Evolutionary conservation across 1,284 basidiomycete genomes (phyloP), one percentile per base, ranked within the genome.

Genomic region (Trichosporon asahii): DNA sequence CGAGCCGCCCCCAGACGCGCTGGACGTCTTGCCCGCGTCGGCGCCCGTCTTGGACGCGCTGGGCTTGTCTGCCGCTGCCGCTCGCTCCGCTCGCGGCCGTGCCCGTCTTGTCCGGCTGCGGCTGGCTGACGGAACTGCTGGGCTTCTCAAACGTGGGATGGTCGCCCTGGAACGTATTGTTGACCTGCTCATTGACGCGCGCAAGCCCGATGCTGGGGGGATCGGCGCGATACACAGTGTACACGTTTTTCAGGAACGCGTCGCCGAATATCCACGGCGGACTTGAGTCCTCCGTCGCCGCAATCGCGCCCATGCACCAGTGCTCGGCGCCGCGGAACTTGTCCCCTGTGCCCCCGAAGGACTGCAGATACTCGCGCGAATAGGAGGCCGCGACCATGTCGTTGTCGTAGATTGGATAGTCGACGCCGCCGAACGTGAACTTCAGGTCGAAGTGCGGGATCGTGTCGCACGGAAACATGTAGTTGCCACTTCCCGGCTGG

Each of bases 171-270:
- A 61, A 61, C 57, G 57, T 61, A 27, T 61, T 61, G 57, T 61
- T 61, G 27, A 61, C 57, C 29, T 33, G n/a, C 14, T 29, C 27
- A 27, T 61, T 15, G 31, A 84, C 72, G n/a, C 84, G 69, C 6
- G 94, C 94, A 77, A 96, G 95, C 0, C 94, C 94, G 66, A 96
- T 88, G 1, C 92, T 89, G 0, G 90, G 83, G 0, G 93, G 91
- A 27, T 85, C 82, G 74, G 89, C 90, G 49, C 91, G 88, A 85
- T 90, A 95, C 6, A 94, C 91, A 0, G 92, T 90, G 84, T 94
- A 96, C 0, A 94, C 92, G 77, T 94, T 95, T 88, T 95, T 97
- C 86, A 87, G 63, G 44, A 79, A 80, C n/a, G 80, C 79, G 68
- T 79, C 80, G 5, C 83, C 83, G 7, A 84, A 77, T 67, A 83